These are phyloP conservation scores for Brassica nigra DNA, from an alignment of 345 rosid genomes.

Conservation along the genomic window DNA sequence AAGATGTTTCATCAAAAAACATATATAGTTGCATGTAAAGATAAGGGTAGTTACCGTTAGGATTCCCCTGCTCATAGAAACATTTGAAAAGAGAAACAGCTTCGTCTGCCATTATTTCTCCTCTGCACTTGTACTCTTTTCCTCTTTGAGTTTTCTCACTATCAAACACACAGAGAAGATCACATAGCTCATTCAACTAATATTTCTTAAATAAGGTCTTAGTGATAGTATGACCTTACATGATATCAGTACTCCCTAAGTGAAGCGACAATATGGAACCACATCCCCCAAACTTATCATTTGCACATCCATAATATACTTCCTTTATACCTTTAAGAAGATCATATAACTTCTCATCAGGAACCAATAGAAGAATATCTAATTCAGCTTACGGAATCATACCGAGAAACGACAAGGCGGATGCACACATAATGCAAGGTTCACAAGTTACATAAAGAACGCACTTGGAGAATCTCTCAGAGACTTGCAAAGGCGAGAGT, in stretches of 20 bases:
- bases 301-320: constrained; percentile 73
- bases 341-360: neutral
- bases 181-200: neutral
- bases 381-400: constrained; percentile 15
- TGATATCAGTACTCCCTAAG: constrained; percentile 45
- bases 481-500: constrained; percentile 57
- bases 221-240: constrained; percentile 24
- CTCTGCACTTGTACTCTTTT: constrained; percentile 55
- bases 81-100: constrained; percentile 63
- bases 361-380: neutral
- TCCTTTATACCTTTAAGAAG: constrained; percentile 46
- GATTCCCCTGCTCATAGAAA: constrained; percentile 89
- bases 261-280: constrained; percentile 74
- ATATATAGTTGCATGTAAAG: neutral
- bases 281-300: constrained; percentile 93
- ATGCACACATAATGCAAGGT: constrained; percentile 94
- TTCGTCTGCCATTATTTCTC: constrained; percentile 76
- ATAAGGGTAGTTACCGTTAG: constrained; percentile 59
- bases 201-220: neutral
- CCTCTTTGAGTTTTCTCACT: constrained; percentile 43
- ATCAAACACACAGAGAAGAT: constrained; percentile 12
- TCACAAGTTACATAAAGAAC: constrained; percentile 81
- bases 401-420: constrained; percentile 78
- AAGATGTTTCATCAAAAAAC: neutral
- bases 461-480: constrained; percentile 63